Base-by-base conservation (phyloP, 2,329 filamentous ascomycete genomes). In the Phialocephala subalpina region DNA sequence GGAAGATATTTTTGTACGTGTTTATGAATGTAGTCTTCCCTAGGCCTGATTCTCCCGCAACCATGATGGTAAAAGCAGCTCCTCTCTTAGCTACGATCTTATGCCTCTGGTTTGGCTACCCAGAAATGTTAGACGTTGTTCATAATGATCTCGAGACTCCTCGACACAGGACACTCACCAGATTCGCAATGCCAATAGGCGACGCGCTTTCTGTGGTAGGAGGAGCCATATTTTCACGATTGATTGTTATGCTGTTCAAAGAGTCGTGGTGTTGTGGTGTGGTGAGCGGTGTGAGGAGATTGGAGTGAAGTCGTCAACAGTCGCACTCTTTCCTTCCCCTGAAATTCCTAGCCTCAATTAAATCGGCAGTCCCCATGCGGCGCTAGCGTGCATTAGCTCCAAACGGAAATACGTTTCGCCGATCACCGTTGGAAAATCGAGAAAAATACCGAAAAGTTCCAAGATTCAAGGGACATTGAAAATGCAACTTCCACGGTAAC, bases 21-120 rank as follows among this genome's bases (percentile, higher is more conserved):
- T 99, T 99, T 90, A 99, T 98, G 84, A 99, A 99, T 77, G 96
- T 99, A 29, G 97, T 99, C 89, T 99, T 99, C 86, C 96, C 96
- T 75, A 98, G 85, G 78, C 95, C 95, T 74, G 96, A 98, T 86
- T 99, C 95, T 84, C 95, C 95, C 84, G 96, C 96, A 83, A 98
- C 96, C 96, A 99, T 99, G 78, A 99, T 97, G 73, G 96, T 99
- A 84, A 99, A 99, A 78, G 94, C 92, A 78, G 96, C 97, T 83
- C 96, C 96, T 83, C 97, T 91, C 83, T 91, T 89, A 70, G 86
- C 86, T 77, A 91, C 89, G 78, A 91, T 91, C 83, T 91, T 91
- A 83, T 91, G 89, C 77, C 89, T 85, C 84, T 91, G 89, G 83
- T 91, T 91, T 75, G 88, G 88, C 77, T 59, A 27, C n/a, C n/a